Evolutionary conservation across 2,329 filamentous ascomycete genomes (phyloP).

Genomic region (Verticillium tricorpus): DNA sequence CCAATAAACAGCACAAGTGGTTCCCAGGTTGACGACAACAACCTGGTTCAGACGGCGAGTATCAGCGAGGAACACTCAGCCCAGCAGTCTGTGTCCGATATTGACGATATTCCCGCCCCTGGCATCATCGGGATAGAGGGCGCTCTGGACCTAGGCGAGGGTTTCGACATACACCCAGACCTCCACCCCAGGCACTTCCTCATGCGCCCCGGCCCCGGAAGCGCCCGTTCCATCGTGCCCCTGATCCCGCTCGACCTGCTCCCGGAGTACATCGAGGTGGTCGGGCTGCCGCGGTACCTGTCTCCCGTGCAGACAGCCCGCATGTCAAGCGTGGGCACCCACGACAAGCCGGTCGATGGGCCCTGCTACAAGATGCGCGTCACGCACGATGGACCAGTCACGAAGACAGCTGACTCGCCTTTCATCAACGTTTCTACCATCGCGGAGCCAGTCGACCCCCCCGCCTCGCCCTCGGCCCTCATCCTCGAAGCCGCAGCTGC

Average conservation of each 20-base stretch:
- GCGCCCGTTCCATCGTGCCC: slow-evolving; percentile 38
- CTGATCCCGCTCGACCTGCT: slow-evolving; percentile 51
- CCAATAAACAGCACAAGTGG: neutral
- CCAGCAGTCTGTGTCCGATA: neutral
- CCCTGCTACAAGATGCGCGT: slow-evolving; percentile 21
- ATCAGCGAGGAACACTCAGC: neutral
- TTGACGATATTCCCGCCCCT: neutral
- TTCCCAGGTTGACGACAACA: neutral
- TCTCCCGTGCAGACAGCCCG: slow-evolving; percentile 28
- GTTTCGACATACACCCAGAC: neutral
- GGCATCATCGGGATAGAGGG: neutral
- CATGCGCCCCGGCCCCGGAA: slow-evolving; percentile 17
- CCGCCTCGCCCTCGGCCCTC: neutral
- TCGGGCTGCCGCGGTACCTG: slow-evolving; percentile 38
- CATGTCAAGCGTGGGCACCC: slow-evolving; percentile 33
- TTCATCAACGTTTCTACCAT: neutral
- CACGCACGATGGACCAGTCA: neutral
- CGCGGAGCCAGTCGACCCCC: neutral
- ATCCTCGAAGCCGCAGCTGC: neutral
- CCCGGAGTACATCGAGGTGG: slow-evolving; percentile 38
- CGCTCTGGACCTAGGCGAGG: neutral
- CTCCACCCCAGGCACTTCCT: slow-evolving; percentile 32
- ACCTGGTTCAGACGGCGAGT: neutral
- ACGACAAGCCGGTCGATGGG: slow-evolving; percentile 14
- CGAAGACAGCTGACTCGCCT: neutral